Evolutionary conservation across 2,329 filamentous ascomycete genomes (phyloP), one percentile per base, ranked within the genome.

Genomic region (Cladophialophora chaetospira): DNA sequence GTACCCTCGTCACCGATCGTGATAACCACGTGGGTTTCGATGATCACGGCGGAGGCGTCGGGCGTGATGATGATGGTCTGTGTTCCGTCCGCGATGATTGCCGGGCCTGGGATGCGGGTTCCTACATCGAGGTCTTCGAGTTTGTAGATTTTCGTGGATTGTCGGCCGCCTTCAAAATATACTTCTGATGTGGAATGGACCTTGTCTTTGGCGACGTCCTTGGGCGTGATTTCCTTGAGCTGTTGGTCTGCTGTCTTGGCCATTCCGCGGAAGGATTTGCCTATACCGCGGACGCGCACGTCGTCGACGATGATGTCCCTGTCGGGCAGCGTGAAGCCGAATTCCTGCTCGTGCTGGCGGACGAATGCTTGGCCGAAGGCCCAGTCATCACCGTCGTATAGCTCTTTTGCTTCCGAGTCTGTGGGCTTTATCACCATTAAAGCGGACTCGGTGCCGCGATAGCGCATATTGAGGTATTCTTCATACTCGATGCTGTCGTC

Each of bases 51-150:
- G 19, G 84, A 83, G 2, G 91, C 84, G 26, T 82, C 83, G 0
- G 92, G 93, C 0, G 89, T 89, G 2, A 97, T 86, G 0, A 97
- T 89, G 61, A 97, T 94, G 0, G 93, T 97, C 72, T 97, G 93
- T 8, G 66, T 75, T n/a, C 72, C 72, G 58, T 77, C 92, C 2
- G 90, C 90, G 56, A 96, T 81, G 73, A 96, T 89, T 0, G 91
- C 91, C 0, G 92, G 92, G 0, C 92, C 92, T 46, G 80, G 77
- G 52, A 96, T 78, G 17, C 84, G 82, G 59, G 91, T 85, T 2
- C 91, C 90, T 4, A 89, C 78, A 1, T 78, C 75, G 9, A 97
- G 77, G 57, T 90, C 82, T 61, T 88, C 85, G 0, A 97, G 81
- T 71, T 88, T 91, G 73, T 91, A 96, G 48, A 96, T 84, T 0